These are phyloP conservation scores for Boletus sp. DNA, from an alignment of 768 basidiomycete species.

Conservation along the genomic window DNA sequence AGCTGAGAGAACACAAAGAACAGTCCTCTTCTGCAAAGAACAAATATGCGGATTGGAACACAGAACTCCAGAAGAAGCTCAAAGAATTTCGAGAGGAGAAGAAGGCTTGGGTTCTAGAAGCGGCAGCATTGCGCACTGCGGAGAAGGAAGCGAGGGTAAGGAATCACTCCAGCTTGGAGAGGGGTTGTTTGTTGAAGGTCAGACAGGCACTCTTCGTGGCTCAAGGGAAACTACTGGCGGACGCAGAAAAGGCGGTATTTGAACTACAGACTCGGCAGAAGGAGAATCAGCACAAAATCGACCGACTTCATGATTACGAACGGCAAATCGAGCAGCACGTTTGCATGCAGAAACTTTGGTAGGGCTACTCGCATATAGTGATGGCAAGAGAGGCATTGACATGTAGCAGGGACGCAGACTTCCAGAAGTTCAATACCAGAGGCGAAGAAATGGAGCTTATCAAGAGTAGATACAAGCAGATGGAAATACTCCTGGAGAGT, in stretches of 20 bases:
- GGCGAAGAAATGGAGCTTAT: conserved; percentile 55
- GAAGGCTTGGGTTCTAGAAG: conserved; percentile 69
- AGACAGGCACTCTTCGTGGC: conserved; percentile 61
- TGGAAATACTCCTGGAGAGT: conserved; percentile 61
- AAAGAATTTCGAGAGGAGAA: conserved; percentile 76
- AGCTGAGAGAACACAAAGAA: conserved; percentile 68
- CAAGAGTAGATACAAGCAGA: conserved; percentile 57
- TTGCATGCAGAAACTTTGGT: conserved; percentile 78
- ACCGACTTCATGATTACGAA: conserved; percentile 80
- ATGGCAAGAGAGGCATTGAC: conserved; percentile 8
- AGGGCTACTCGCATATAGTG: conserved; percentile 20
- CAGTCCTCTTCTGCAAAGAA: conserved; percentile 71
- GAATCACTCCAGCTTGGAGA: not conserved
- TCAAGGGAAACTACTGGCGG: conserved; percentile 64
- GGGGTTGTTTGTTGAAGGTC: not conserved
- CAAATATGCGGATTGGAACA: conserved; percentile 83
- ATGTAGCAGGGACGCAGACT: conserved; percentile 64
- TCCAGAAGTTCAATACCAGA: conserved; percentile 63
- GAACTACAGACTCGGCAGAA: conserved; percentile 71
- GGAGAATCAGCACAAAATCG: conserved; percentile 78
- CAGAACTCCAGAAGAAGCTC: conserved; percentile 73
- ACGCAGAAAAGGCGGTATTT: conserved; percentile 68
- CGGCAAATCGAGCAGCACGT: conserved; percentile 79
- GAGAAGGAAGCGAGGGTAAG: conserved; percentile 68
- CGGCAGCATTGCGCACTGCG: conserved; percentile 60